Evolutionary conservation across 1,284 basidiomycete species (phyloP), one percentile per base, ranked within the genome.

Genomic region (Fomitiporia mediterranea): DNA sequence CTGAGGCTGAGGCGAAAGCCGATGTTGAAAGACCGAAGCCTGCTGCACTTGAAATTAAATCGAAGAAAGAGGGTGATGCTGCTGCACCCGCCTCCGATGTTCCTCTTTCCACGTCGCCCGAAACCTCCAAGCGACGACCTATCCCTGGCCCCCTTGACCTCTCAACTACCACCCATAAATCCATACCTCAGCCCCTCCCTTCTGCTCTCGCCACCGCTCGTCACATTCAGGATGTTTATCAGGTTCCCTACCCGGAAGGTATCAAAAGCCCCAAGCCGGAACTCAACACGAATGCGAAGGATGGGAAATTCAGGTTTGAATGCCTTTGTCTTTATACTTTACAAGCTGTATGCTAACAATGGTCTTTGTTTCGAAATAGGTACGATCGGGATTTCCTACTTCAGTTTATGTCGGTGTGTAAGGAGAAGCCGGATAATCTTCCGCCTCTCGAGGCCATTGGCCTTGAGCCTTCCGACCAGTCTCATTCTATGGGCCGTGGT

Each of bases 301-400:
- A 84, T 59, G 94, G 95, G 65, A 96, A 94, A 72, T 98, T 94
- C 80, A 86, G 86, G 89, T 89, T 69, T 58, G 66, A 38, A 56
- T 56, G 19, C 15, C 57, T 44, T 52, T 55, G 53, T 51, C 15
- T 49, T 23, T 32, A 27, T 37, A 58, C 17, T 34, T 40, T 19
- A 1, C 11, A 5, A 40, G 19, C 13, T 27, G 30, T 30, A 27
- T 23, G 19, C 6, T n/a, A 58, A 40, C 47, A 55, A 32, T 42
- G 4, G 38, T 37, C 39, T 58, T 23, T 34, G 28, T 23, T 55
- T 7, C 43, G 37, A 3, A 23, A 11, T 39, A 91, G 95, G 65
- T 99, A 99, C 71, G 94, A 98, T 72, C 93, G 96, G 49, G 93
- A 96, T 43, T 99, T 99, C 83, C 79, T 99, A 30, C 74, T 99